These are phyloP conservation scores for Vitis riparia DNA, from an alignment of 164 flowering plant species.

Conservation along the genomic window DNA sequence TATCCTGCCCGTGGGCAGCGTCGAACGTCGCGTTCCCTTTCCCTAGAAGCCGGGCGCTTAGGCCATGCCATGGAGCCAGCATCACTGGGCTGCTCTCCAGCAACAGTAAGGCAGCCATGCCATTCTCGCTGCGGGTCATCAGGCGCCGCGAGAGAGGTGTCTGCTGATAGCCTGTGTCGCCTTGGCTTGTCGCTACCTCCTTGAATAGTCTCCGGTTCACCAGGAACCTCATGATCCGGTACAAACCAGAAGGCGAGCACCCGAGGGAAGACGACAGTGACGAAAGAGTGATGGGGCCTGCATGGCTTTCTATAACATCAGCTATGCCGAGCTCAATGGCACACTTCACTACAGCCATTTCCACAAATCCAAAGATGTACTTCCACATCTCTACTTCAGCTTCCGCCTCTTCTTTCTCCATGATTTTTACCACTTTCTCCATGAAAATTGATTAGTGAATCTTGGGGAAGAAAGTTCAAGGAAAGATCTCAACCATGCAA, in stretches of 20 bases:
- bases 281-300: slow-evolving; percentile 37
- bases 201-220: slow-evolving; percentile 30
- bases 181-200: slow-evolving; percentile 24
- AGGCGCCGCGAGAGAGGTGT: slow-evolving; percentile 50
- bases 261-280: slow-evolving; percentile 37
- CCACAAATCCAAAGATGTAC: background rate
- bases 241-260: slow-evolving; percentile 32
- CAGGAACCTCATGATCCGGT: slow-evolving; percentile 57
- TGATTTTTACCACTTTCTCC: background rate
- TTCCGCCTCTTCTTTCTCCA: background rate
- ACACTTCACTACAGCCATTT: slow-evolving; percentile 5
- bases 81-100: slow-evolving; percentile 44
- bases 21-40: slow-evolving; percentile 25
- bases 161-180: slow-evolving; percentile 26
- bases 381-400: background rate
- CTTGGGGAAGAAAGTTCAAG: too few relatives aligned
- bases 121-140: slow-evolving; percentile 19
- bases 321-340: background rate
- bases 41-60: slow-evolving; percentile 24
- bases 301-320: slow-evolving; percentile 40
- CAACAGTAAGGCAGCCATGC: slow-evolving; percentile 42
- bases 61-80: slow-evolving; percentile 51
- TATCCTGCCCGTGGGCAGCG: slow-evolving; percentile 36
- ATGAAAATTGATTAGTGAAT: too few relatives aligned
- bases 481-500: too few relatives aligned